phyloP scores from a whole-genome alignment of 352 stramenopile genomes.

The Pythium rishiriense region DNA sequence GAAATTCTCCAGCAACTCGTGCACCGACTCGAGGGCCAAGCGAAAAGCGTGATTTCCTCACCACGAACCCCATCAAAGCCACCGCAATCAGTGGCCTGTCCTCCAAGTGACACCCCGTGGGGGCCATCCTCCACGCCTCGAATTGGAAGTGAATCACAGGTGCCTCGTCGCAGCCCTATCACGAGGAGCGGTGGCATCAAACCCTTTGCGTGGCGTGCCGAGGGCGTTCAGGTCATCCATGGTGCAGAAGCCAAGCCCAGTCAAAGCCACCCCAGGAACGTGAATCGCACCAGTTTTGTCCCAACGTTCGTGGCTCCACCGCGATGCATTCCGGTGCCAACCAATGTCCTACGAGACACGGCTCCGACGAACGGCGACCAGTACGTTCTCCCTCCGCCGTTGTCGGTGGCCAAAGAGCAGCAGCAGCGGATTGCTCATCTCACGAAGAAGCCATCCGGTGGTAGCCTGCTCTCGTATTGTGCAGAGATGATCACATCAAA shows the following conservation, averaged over 20 bases:
- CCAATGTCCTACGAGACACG: not conserved
- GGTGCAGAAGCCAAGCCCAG: not conserved
- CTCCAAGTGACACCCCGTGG: not conserved
- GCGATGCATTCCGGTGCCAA: conserved; percentile 3
- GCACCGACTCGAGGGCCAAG: conserved; percentile 1
- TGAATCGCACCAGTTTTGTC: not conserved
- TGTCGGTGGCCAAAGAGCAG: not conserved
- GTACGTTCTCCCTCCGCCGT: conserved; percentile 1
- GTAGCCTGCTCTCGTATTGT: conserved; percentile 41
- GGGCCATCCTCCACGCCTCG: not conserved
- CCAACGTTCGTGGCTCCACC: not conserved
- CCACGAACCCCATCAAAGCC: not conserved
- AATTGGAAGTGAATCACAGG: conserved; percentile 5
- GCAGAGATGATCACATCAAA: conserved; percentile 39
- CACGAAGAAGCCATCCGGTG: conserved; percentile 30
- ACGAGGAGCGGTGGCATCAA: conserved; percentile 3
- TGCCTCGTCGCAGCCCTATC: conserved; percentile 1
- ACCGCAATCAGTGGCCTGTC: not conserved
- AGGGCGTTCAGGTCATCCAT: not conserved
- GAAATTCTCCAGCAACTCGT: conserved; percentile 9
- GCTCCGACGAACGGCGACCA: not conserved
- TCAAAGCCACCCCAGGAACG: not conserved
- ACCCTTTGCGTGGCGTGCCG: conserved; percentile 20
- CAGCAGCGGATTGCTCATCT: not conserved
- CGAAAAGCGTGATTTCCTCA: not conserved